phyloP scores from a whole-genome alignment of 306 rosid genomes.

The Delonix regia region DNA sequence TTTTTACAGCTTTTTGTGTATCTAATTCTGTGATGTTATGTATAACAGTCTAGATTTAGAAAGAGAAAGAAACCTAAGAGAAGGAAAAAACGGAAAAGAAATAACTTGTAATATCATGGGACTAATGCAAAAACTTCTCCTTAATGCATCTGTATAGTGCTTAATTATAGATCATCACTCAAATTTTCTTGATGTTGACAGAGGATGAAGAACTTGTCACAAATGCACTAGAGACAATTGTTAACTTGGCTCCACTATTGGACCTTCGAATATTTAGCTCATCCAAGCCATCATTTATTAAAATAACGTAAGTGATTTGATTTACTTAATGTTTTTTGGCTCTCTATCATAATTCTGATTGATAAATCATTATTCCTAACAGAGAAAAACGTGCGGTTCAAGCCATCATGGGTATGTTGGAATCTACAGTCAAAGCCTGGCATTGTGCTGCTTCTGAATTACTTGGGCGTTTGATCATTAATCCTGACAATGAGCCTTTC shows the following conservation, averaged over 20 bases:
- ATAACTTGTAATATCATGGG: neutral
- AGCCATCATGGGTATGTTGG: conserved; percentile 95
- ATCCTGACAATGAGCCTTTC: conserved; percentile 94
- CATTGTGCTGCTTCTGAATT: conserved; percentile 95
- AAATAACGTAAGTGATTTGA: conserved; percentile 76
- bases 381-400: conserved; percentile 90
- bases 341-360: conserved; percentile 29
- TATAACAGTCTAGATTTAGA: neutral
- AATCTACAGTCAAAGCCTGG: conserved; percentile 87
- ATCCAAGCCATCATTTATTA: conserved; percentile 86
- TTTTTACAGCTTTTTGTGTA: neutral
- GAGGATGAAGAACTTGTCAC: conserved; percentile 99
- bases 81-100: neutral
- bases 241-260: conserved; percentile 89
- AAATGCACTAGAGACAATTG: conserved; percentile 94
- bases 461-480: conserved; percentile 92
- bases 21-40: neutral
- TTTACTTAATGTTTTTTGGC: conserved; percentile 8
- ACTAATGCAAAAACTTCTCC: neutral
- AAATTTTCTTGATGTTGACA: conserved; percentile 44
- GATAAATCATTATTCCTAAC: conserved; percentile 35
- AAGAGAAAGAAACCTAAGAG: neutral
- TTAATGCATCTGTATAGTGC: conserved; percentile 16
- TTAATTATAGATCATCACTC: conserved; percentile 12
- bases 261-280: conserved; percentile 96